These are phyloP conservation scores for Pyropia haitanensis DNA, from an alignment of 23 red algal genomes.

Conservation along the genomic window DNA sequence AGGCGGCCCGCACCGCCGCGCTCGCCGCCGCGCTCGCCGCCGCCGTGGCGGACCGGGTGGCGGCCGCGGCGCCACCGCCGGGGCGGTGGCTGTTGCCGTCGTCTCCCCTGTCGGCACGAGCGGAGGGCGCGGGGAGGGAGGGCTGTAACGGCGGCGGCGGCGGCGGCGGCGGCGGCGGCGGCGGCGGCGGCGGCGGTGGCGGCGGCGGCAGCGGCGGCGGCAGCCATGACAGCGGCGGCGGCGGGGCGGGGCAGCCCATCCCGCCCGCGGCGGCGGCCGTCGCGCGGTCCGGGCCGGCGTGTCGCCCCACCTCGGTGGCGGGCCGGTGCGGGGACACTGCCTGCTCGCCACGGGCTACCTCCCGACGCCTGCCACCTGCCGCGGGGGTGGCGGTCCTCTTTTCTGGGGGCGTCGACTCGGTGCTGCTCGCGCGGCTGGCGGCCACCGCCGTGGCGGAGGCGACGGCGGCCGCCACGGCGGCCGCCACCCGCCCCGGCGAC, in stretches of 20 bases:
- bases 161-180: no score
- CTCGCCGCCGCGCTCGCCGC: no score
- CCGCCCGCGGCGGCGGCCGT: neutral
- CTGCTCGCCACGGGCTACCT: constrained; percentile 4
- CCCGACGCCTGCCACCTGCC: neutral
- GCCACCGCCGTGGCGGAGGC: constrained; percentile 29
- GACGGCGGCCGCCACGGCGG: constrained; percentile 3
- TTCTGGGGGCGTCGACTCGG: constrained; percentile 83
- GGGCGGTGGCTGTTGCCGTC: no score
- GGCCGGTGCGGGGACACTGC: constrained; percentile 17
- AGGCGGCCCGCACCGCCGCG: no score
- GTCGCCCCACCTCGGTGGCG: constrained; percentile 18
- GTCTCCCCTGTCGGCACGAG: no score
- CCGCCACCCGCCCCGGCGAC: neutral
- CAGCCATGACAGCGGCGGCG: no score
- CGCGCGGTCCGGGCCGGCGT: constrained; percentile 3
- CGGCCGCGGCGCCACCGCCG: no score
- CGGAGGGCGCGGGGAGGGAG: no score
- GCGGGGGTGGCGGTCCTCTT: constrained; percentile 70
- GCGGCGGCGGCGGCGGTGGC: no score
- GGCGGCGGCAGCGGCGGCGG: no score
- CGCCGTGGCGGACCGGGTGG: no score
- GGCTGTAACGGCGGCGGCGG: no score
- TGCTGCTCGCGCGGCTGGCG: constrained; percentile 53
- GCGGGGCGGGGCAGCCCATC: neutral